Conservation (phyloP, 305 asterid genomes). For the Fraxinus greggii region DNA sequence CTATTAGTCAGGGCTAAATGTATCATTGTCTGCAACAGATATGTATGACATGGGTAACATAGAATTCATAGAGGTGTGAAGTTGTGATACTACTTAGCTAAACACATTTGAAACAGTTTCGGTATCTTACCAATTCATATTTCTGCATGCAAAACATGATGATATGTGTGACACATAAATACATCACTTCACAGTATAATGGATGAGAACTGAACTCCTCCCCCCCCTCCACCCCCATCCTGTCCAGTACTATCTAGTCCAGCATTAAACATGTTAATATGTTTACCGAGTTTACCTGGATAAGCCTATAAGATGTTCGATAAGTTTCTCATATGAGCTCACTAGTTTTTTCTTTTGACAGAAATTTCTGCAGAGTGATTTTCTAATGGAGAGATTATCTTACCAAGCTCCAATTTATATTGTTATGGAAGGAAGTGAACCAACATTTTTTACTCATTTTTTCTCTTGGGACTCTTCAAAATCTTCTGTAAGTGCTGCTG, state of each 20-base stretch:
- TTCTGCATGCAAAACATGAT: not conserved
- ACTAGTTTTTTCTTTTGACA: constrained; percentile 33
- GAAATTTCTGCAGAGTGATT: constrained; percentile 82
- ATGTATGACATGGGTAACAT: not conserved
- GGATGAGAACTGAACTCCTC: too few species aligned
- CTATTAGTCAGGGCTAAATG: not conserved
- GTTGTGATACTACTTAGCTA: not conserved
- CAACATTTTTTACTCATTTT: constrained; percentile 80
- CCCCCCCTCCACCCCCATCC: too few species aligned
- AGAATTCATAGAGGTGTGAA: not conserved
- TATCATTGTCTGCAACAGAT: not conserved
- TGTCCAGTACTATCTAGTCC: not conserved
- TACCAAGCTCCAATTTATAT: constrained; percentile 67
- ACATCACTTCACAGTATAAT: not conserved
- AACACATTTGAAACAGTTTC: not conserved
- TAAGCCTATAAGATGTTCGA: not conserved
- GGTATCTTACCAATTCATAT: not conserved
- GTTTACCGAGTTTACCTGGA: not conserved
- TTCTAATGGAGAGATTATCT: constrained; percentile 77
- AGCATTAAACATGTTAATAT: not conserved
- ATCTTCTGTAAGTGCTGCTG: constrained; percentile 56
- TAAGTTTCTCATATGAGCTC: not conserved
- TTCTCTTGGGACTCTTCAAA: constrained; percentile 84
- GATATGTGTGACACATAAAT: not conserved
- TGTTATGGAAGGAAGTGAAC: constrained; percentile 83